Conservation (phyloP, 23 red algal species). For the Gracilaria domingensis region DNA sequence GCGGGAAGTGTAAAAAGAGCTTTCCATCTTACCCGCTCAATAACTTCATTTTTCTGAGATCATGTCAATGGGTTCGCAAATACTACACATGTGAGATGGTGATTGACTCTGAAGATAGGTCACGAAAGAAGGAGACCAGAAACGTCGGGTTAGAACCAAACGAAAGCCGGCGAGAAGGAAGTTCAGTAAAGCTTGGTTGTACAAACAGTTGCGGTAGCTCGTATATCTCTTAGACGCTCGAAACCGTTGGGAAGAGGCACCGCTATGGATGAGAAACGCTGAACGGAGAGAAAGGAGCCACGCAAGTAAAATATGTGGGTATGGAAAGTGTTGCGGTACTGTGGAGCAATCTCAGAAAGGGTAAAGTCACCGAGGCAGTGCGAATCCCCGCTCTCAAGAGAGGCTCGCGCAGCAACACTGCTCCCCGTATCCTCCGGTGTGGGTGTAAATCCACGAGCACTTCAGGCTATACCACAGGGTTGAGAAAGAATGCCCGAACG, state of each 20-base stretch:
- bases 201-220: slow-evolving; percentile 77
- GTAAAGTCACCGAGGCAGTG: too few relatives aligned
- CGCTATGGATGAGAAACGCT: too few relatives aligned
- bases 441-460: too few relatives aligned
- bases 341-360: too few relatives aligned
- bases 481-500: too few relatives aligned
- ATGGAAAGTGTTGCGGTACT: too few relatives aligned
- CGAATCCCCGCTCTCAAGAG: too few relatives aligned
- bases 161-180: slow-evolving; percentile 38
- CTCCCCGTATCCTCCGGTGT: too few relatives aligned
- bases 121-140: not conserved
- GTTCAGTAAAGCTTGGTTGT: slow-evolving; percentile 76
- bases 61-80: slow-evolving; percentile 54
- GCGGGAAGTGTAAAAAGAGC: slow-evolving; percentile 43
- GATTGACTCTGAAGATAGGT: slow-evolving; percentile 53
- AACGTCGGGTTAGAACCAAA: slow-evolving; percentile 42
- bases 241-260: slow-evolving; percentile 27
- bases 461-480: too few relatives aligned
- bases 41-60: slow-evolving; percentile 39
- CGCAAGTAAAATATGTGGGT: too few relatives aligned
- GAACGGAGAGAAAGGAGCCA: too few relatives aligned
- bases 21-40: slow-evolving; percentile 8
- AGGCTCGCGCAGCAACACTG: too few relatives aligned
- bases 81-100: slow-evolving; percentile 70
- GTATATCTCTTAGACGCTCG: slow-evolving; percentile 50